A percentile compares a stretch with the other conserved stretches of the same genome.
These are phyloP conservation scores for Antrodiella citrinella DNA, from an alignment of 768 basidiomycete genomes.

Conservation along the genomic window DNA sequence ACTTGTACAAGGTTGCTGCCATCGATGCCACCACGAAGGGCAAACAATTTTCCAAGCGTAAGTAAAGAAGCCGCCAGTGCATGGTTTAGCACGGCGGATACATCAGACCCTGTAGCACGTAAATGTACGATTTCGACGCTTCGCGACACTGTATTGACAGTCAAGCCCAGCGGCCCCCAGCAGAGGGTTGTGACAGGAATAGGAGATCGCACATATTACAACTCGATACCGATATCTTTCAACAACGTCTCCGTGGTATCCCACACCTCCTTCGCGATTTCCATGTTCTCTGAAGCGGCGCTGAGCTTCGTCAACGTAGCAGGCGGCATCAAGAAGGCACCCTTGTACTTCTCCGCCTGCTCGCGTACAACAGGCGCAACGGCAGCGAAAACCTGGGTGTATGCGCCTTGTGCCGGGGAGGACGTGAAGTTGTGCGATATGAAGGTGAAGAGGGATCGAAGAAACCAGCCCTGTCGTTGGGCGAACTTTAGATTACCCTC, in stretches of 20 bases:
- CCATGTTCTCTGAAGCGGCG: conserved; percentile 15
- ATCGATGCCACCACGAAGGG: neutral
- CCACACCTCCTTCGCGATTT: conserved; percentile 32
- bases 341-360: conserved; percentile 27
- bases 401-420: conserved; percentile 27
- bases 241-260: conserved; percentile 28
- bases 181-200: no score
- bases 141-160: no score
- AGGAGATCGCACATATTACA: no score
- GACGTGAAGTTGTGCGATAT: conserved; percentile 19
- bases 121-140: no score
- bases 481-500: conserved; percentile 13
- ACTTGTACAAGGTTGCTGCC: neutral
- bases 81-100: no score
- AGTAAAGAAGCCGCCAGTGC: no score
- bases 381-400: conserved; percentile 33
- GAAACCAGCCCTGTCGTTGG: neutral
- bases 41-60: no score
- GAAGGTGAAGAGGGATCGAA: conserved; percentile 8
- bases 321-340: conserved; percentile 29
- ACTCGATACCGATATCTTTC: conserved; percentile 18
- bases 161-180: no score
- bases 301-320: conserved; percentile 23
- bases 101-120: no score
- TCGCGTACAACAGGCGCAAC: conserved; percentile 26